Conservation (phyloP, 768 basidiomycete species). For the Cystobasidium tubakii region DNA sequence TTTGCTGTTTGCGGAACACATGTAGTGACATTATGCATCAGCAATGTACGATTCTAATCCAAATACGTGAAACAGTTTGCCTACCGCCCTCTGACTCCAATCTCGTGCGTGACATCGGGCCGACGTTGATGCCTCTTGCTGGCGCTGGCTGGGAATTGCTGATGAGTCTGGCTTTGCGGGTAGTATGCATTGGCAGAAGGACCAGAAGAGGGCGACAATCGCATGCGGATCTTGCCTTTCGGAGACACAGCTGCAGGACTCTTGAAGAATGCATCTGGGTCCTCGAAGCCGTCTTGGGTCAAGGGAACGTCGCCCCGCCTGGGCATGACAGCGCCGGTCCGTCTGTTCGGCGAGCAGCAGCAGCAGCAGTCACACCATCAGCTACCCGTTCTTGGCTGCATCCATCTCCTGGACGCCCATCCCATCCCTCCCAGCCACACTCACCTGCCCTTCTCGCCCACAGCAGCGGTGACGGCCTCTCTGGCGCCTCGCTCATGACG, state of each 20-base stretch:
- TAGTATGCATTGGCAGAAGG: background rate
- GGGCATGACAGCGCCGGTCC: constrained; percentile 27
- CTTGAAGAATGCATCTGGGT: constrained; percentile 48
- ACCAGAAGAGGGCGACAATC: background rate
- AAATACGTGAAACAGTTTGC: background rate
- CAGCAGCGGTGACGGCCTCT: constrained; percentile 62
- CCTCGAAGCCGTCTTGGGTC: constrained; percentile 49
- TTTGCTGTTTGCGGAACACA: constrained; percentile 15
- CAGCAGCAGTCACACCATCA: background rate
- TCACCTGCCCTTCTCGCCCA: constrained; percentile 5
- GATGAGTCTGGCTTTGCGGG: background rate
- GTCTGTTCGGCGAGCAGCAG: background rate
- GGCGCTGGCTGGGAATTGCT: background rate
- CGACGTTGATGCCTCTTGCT: background rate
- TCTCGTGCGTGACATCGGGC: constrained; percentile 33
- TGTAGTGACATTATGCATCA: background rate
- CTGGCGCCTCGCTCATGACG: constrained; percentile 7
- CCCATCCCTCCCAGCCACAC: background rate
- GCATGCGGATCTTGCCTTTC: constrained; percentile 23
- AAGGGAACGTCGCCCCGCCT: constrained; percentile 23
- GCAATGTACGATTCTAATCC: background rate
- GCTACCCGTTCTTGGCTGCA: background rate
- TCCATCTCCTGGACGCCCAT: background rate
- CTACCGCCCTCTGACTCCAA: constrained; percentile 27
- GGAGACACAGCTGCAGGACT: constrained; percentile 39